Evolutionary conservation across 768 basidiomycete species (phyloP).

Genomic region (Termitomyces sp.): DNA sequence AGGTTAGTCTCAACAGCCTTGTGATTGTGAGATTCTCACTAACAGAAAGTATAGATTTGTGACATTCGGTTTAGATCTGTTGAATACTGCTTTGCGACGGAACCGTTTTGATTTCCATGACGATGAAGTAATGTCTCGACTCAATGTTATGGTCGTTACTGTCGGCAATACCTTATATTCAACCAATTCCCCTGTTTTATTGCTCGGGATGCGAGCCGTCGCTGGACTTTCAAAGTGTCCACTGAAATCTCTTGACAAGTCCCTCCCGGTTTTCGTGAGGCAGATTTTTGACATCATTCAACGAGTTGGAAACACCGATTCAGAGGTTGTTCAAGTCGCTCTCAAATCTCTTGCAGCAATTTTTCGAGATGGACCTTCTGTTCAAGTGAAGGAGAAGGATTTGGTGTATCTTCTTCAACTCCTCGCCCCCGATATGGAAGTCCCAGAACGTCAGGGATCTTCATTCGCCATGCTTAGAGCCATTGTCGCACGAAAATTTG

Average conservation of each 20-base stretch:
- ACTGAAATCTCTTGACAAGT: conserved; percentile 64
- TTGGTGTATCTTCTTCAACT: conserved; percentile 83
- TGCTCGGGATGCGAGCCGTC: conserved; percentile 72
- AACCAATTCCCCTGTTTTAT: conserved; percentile 65
- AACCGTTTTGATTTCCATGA: conserved; percentile 85
- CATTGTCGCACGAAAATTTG: conserved; percentile 85
- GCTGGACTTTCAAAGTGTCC: conserved; percentile 84
- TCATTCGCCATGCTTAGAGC: conserved; percentile 88
- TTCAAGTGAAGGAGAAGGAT: conserved; percentile 86
- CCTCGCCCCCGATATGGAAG: conserved; percentile 86
- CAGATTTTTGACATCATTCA: conserved; percentile 83
- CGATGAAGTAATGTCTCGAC: conserved; percentile 62
- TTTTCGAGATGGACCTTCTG: conserved; percentile 81
- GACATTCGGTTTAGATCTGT: conserved; percentile 86
- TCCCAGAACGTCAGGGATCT: conserved; percentile 76
- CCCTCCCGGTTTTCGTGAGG: conserved; percentile 76
- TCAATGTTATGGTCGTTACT: conserved; percentile 81
- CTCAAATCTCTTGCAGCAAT: conserved; percentile 83
- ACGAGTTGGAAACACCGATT: conserved; percentile 80
- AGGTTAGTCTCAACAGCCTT: conserved; percentile 39
- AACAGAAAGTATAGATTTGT: conserved; percentile 56
- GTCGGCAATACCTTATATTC: conserved; percentile 94
- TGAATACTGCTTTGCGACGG: conserved; percentile 82
- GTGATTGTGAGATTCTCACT: neutral
- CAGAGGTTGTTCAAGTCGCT: conserved; percentile 84